Conservation (phyloP, 345 rosid genomes). For the Sisymbrium irio region DNA sequence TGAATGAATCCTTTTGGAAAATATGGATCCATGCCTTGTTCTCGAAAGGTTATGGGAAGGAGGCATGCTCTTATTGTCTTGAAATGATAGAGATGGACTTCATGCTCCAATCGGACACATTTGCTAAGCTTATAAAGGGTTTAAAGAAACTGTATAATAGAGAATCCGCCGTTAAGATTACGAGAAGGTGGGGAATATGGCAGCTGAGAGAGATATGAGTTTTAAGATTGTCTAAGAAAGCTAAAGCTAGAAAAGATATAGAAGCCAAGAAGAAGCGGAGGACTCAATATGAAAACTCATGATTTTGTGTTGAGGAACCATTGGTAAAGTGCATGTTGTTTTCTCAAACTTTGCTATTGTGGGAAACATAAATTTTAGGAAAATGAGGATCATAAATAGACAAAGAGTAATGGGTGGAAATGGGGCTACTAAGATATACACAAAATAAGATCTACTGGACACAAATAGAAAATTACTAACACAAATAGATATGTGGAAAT, state of each 20-base stretch:
- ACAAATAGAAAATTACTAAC: too few species aligned
- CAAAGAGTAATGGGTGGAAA: too few species aligned
- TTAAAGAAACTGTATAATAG: constrained; percentile 71
- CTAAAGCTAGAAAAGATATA: constrained; percentile 47
- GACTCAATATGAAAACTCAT: constrained; percentile 8
- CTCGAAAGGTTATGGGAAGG: constrained; percentile 46
- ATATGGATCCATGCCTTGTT: constrained; percentile 32
- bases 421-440: too few species aligned
- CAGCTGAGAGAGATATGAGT: constrained; percentile 68
- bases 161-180: constrained; percentile 74
- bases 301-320: too few species aligned
- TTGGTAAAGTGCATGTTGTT: constrained; percentile 25
- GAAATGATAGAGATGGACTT: constrained; percentile 89
- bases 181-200: constrained; percentile 91
- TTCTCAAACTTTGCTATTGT: neutral
- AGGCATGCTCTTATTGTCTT: constrained; percentile 80
- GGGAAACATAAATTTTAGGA: too few species aligned
- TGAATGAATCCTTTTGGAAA: constrained; percentile 75
- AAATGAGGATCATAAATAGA: too few species aligned
- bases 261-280: constrained; percentile 62
- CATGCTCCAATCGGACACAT: constrained; percentile 86
- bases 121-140: constrained; percentile 83
- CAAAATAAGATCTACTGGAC: too few species aligned
- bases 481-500: too few species aligned
- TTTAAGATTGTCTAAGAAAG: constrained; percentile 78